Percentiles rank a stretch among this genome's conserved stretches.
phyloP scores from a whole-genome alignment of 805 yeast genomes.

The Candida argentea region DNA sequence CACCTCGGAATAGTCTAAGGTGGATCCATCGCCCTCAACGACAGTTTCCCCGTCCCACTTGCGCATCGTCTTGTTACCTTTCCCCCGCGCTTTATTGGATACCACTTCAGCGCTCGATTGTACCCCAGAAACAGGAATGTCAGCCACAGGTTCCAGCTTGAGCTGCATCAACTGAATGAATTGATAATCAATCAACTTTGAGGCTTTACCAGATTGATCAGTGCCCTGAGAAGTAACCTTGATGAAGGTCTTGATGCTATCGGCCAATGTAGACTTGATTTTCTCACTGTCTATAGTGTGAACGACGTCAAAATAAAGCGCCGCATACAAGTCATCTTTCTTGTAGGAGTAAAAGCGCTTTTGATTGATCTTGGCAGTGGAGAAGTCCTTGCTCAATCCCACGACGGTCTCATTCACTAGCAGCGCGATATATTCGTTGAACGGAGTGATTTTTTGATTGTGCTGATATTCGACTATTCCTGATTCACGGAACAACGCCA shows the following conservation, averaged over 20 bases:
- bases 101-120: conserved; percentile 2
- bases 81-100: conserved; percentile 6
- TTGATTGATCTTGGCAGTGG: conserved; percentile 19
- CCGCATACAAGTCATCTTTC: conserved; percentile 19
- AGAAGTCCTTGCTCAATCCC: conserved; percentile 24
- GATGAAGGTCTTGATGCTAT: conserved; percentile 22
- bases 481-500: conserved; percentile 25
- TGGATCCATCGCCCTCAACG: conserved; percentile 16
- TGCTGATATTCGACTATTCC: conserved; percentile 27
- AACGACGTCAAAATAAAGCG: conserved; percentile 29
- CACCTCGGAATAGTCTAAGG: conserved; percentile 25
- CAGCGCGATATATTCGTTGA: conserved; percentile 27
- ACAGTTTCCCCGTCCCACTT: conserved; percentile 33
- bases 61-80: conserved; percentile 27
- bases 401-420: conserved; percentile 25
- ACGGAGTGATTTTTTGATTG: conserved; percentile 26
- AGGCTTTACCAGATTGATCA: conserved; percentile 15
- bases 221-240: conserved; percentile 18
- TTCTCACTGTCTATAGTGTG: conserved; percentile 30
- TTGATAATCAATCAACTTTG: conserved; percentile 27
- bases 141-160: not conserved
- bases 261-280: conserved; percentile 20
- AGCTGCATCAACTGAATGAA: conserved; percentile 27
- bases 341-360: conserved; percentile 26
- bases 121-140: not conserved